Conservation (phyloP, 2,329 filamentous ascomycete genomes). For the Aspergillus ochraceus region DNA sequence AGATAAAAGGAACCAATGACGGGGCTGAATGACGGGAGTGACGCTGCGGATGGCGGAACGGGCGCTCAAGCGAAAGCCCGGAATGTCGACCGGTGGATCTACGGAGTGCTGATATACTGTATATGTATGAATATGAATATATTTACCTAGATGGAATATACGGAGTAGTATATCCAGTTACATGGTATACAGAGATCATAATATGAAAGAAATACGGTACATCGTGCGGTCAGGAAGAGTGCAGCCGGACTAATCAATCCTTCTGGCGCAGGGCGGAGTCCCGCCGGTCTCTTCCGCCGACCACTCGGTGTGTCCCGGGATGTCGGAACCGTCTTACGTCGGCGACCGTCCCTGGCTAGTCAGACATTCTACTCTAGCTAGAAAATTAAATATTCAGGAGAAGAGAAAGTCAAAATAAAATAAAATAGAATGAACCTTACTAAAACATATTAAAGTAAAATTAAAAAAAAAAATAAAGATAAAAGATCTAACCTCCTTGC, state of each 20-base stretch:
- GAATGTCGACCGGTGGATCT: neutral
- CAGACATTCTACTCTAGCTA: neutral
- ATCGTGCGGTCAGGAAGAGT: too few relatives aligned
- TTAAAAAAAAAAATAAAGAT: too few relatives aligned
- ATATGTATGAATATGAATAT: too few relatives aligned
- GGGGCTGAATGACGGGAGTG: neutral
- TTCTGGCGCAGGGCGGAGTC: slow-evolving; percentile 21
- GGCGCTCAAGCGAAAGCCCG: neutral
- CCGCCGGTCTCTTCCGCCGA: slow-evolving; percentile 28
- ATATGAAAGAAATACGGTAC: too few relatives aligned
- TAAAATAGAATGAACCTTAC: too few relatives aligned
- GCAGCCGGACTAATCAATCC: neutral
- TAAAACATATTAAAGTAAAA: too few relatives aligned
- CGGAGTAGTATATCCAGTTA: too few relatives aligned
- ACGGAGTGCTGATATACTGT: too few relatives aligned
- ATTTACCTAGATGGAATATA: too few relatives aligned
- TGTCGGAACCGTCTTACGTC: slow-evolving; percentile 8
- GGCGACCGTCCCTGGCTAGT: neutral
- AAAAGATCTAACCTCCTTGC: too few relatives aligned
- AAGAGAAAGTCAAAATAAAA: neutral
- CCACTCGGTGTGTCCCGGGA: slow-evolving; percentile 16
- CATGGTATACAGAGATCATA: too few relatives aligned
- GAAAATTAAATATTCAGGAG: neutral
- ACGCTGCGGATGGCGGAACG: slow-evolving; percentile 17
- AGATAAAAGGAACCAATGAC: slow-evolving; percentile 3